Percentiles rank a stretch among this genome's conserved stretches.
phyloP scores from a whole-genome alignment of 148 eudicot species.

The Rhododendron vialii region DNA sequence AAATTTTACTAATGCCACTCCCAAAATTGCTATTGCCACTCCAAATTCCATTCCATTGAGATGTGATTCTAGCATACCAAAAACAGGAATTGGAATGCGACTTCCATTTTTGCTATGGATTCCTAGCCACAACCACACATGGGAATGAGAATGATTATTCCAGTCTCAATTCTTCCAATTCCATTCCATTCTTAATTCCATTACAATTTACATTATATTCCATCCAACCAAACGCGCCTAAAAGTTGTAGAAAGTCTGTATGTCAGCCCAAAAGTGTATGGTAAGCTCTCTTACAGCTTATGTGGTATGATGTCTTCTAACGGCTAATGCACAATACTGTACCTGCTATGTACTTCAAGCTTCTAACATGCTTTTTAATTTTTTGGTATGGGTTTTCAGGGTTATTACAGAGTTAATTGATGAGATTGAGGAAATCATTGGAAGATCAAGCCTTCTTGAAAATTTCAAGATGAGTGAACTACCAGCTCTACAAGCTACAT shows the following conservation, averaged over 20 bases:
- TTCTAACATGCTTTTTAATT: neutral
- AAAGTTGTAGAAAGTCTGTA: neutral
- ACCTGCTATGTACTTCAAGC: slow-evolving; percentile 2
- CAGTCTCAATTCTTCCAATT: neutral
- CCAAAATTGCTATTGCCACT: neutral
- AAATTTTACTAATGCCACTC: too few relatives aligned
- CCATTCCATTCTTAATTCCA: too few relatives aligned
- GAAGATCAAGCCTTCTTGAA: slow-evolving; percentile 55
- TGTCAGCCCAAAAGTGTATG: neutral
- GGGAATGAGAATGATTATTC: neutral
- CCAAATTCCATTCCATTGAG: too few relatives aligned
- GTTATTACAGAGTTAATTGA: slow-evolving; percentile 53
- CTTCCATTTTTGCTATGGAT: neutral
- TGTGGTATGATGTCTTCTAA: neutral
- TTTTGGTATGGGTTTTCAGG: slow-evolving; percentile 27
- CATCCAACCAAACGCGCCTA: neutral
- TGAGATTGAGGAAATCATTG: slow-evolving; percentile 81
- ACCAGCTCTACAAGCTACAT: slow-evolving; percentile 62
- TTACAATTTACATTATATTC: too few relatives aligned
- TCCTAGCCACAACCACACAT: neutral
- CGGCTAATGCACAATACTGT: neutral
- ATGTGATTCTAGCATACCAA: too few relatives aligned
- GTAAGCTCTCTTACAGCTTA: neutral
- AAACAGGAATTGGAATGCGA: neutral
- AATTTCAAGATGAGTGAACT: slow-evolving; percentile 62